phyloP scores from a whole-genome alignment of 78 protist genomes.

The Goniomonas avonlea region DNA sequence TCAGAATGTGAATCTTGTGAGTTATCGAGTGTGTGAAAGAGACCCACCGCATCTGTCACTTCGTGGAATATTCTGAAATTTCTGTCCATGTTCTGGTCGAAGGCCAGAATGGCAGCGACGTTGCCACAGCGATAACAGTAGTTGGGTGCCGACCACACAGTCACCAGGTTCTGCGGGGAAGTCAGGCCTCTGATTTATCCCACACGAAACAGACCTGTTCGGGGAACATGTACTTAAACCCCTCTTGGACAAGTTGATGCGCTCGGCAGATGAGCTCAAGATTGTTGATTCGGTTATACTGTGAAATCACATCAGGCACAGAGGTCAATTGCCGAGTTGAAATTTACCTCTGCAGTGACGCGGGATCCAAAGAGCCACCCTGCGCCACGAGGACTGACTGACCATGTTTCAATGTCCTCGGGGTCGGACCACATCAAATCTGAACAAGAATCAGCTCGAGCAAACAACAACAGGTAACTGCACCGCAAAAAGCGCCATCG shows the following conservation, averaged over 20 bases:
- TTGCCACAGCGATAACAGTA: constrained; percentile 89
- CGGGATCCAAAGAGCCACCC: constrained; percentile 93
- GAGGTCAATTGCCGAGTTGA: neutral
- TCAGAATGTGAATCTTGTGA: too few relatives aligned
- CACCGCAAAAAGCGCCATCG: constrained; percentile 88
- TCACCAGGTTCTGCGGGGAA: constrained; percentile 73
- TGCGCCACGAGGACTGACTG: constrained; percentile 93
- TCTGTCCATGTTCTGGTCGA: constrained; percentile 62
- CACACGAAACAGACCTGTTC: constrained; percentile 25
- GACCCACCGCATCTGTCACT: too few relatives aligned
- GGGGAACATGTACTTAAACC: constrained; percentile 85
- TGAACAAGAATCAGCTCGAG: too few relatives aligned
- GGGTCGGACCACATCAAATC: constrained; percentile 99
- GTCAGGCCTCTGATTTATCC: too few relatives aligned
- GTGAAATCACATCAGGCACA: neutral
- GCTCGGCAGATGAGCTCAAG: constrained; percentile 87
- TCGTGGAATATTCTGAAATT: constrained; percentile 60
- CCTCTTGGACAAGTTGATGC: constrained; percentile 96
- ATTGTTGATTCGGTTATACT: constrained; percentile 76
- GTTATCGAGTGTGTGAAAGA: too few relatives aligned
- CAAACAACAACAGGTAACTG: too few relatives aligned
- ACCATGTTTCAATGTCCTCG: constrained; percentile 87
- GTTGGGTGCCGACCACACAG: constrained; percentile 98
- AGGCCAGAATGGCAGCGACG: constrained; percentile 79
- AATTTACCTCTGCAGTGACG: neutral